Conservation (phyloP, 139 green algal genomes). For the Chloropicon primus region DNA sequence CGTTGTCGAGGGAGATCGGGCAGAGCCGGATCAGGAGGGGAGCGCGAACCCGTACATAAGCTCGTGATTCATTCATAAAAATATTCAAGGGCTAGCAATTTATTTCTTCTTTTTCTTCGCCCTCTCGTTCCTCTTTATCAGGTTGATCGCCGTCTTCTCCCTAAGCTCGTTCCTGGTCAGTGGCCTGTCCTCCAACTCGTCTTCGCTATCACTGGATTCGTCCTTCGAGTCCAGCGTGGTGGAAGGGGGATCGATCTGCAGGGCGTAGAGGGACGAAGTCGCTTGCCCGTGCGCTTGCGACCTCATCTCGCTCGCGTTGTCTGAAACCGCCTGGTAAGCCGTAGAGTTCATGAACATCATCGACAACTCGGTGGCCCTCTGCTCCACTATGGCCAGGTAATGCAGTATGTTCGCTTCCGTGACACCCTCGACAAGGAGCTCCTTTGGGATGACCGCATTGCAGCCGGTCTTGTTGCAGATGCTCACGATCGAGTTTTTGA, state of each 20-base stretch:
- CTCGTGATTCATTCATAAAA: not conserved
- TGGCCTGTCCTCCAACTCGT: constrained; percentile 10
- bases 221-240: not conserved
- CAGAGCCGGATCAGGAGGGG: not conserved
- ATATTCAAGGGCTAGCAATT: not conserved
- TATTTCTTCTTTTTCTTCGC: constrained; percentile 1
- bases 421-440: constrained; percentile 23
- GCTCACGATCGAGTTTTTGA: not conserved
- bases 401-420: constrained; percentile 66
- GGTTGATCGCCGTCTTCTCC: constrained; percentile 9
- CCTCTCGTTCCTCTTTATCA: constrained; percentile 7
- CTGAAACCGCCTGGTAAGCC: not conserved
- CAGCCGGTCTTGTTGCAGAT: constrained; percentile 12
- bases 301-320: not conserved
- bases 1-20: not conserved
- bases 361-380: constrained; percentile 70
- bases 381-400: constrained; percentile 79
- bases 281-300: not conserved
- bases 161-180: constrained; percentile 24
- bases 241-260: not conserved
- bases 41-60: not conserved
- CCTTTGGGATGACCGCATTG: not conserved
- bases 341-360: constrained; percentile 15
- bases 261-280: not conserved
- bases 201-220: not conserved